These are phyloP conservation scores for Boechera divaricarpa DNA, from an alignment of 345 rosid species.

Conservation along the genomic window DNA sequence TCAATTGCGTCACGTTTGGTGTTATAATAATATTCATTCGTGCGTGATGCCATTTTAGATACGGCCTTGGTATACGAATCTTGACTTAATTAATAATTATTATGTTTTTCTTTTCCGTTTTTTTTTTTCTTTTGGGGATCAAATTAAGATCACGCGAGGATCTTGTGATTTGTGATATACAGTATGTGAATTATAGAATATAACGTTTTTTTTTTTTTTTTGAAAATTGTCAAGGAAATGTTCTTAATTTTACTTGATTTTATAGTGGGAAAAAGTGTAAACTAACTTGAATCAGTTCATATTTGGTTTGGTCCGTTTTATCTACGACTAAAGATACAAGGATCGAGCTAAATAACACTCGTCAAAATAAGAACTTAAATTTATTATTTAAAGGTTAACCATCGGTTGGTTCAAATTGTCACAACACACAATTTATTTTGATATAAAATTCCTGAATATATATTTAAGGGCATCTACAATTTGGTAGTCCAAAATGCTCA, in stretches of 20 bases:
- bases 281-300: slow-evolving; percentile 3
- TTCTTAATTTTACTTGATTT: not conserved
- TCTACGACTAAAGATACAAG: not conserved
- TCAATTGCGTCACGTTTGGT: slow-evolving; percentile 50
- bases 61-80: slow-evolving; percentile 45
- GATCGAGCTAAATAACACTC: not conserved
- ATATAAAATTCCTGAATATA: not conserved
- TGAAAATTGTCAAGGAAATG: not conserved
- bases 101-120: not conserved
- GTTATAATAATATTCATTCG: slow-evolving; percentile 20
- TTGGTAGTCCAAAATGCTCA: slow-evolving; percentile 7
- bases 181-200: slow-evolving; percentile 34
- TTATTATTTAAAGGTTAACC: too few relatives aligned
- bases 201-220: not conserved
- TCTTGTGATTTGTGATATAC: slow-evolving; percentile 24
- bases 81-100: slow-evolving; percentile 35
- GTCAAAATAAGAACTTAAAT: too few relatives aligned
- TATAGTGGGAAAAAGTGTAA: not conserved
- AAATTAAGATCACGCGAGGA: slow-evolving; percentile 1
- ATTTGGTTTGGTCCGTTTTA: not conserved
- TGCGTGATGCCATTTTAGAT: slow-evolving; percentile 49
- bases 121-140: not conserved
- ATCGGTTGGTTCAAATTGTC: not conserved
- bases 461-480: not conserved
- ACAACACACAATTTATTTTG: not conserved